Evolutionary conservation across 176 grass and related monocot genomes (phyloP), one percentile per base, ranked within the genome.

Genomic region (Saccharum officinarum): DNA sequence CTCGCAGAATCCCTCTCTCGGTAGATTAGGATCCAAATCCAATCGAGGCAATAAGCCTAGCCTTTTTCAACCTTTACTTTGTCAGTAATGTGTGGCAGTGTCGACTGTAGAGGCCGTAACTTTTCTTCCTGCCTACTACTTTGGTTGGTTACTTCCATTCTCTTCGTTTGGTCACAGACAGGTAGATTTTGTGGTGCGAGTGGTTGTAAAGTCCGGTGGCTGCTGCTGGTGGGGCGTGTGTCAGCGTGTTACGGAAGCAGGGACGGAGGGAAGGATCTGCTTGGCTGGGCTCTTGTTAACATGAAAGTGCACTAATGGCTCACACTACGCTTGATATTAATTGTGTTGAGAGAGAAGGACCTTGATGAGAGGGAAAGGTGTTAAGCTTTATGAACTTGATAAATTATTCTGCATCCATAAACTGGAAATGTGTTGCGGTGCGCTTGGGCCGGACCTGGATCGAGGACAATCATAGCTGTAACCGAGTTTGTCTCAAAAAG

Each of bases 141-240:
- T 83, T 75, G 68, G 75, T 62, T 20, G 85, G 75, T 69, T 87
- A 80, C 50, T 80, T 55, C 47, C 77, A 62, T 87, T 84, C 64
- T 70, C 31, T 77, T 64, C 39, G 81, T 75, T 80, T 64, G 76
- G 85, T 81, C 62, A 69, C 49, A 45, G 41, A 72, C 85, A 84
- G 85, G 54, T 87, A 64, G 81, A 40, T 69, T 87, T 65, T 66
- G 81, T 81, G 85, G 50, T 87, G n/a, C 20, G 30, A 69, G 75
- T 91, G 41, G 89, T 75, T 91, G 85, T 84, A 76, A 87, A 83
- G 80, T 79, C 60, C 25, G 28, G 47, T 69, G 47, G 13, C 79
- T 69, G 79, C 33, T 71, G 46, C 22, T 55, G 79, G 66, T 70
- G 46, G 66, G 46, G 33, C 17, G 33, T 70, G 63, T 8, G 50